Evolutionary conservation across 2,329 filamentous ascomycete species (phyloP), one percentile per base, ranked within the genome.

Genomic region (Hymenoscyphus scutula): DNA sequence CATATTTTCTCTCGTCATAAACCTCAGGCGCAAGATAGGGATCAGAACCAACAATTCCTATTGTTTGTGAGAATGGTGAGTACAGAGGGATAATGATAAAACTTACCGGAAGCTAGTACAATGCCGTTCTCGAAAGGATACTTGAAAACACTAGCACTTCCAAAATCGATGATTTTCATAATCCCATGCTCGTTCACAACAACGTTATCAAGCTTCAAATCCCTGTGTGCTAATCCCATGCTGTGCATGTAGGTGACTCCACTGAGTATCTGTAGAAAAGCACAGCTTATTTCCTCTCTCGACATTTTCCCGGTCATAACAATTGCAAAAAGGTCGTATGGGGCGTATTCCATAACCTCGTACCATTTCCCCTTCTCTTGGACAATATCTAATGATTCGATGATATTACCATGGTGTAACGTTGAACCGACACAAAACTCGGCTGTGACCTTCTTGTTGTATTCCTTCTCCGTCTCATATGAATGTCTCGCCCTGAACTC

Each of bases 161-260:
- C 95, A 77, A 99, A 99, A 76, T 99, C 95, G 72, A 99, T 99
- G 67, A 99, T 90, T 77, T 99, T 99, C 92, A 99, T 97, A 71
- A 99, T 98, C 1, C 95, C 95, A 72, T 90, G 86, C 73, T 96
- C 91, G 73, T 93, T 98, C 64, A 99, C 93, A 30, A 99, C 95
- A 23, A 99, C 95, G 70, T 99, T 99, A 78, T 99, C 95, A 70
- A 99, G 79, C 78, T 99, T 99, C 71, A 99, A 74, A 80, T 99
- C 95, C 53, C 95, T 87, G 77, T 99, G 95, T 11, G 95, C 93
- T 59, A 99, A 80, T 2, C 95, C 95, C 86, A 97, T 95, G 74
- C 90, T 90, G 76, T 99, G 95, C 65, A 99, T 80, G 75, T 97
- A 99, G 11, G 91, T 91, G 38, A 98, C 93, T 58, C 95, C 95